A percentile compares a stretch with the other conserved stretches of the same genome.
Conservation (phyloP, 768 basidiomycete species). For the Phlebiopsis flavidoalba region DNA sequence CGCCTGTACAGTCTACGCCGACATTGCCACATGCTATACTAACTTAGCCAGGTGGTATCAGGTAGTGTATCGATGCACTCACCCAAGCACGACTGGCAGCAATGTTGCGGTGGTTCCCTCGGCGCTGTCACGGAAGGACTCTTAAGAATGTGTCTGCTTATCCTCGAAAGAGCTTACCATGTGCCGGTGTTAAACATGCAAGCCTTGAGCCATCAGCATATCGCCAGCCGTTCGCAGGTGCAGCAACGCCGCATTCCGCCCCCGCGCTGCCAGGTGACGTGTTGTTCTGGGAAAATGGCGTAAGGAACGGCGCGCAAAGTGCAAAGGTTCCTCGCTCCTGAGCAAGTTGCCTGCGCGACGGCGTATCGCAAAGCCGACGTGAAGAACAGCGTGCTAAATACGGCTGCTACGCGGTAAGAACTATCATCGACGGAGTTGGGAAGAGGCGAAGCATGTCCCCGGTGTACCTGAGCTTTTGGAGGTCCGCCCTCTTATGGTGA, state of each 20-base stretch:
- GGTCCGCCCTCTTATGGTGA: background rate
- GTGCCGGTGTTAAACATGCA: background rate
- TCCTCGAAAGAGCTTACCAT: background rate
- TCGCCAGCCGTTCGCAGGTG: background rate
- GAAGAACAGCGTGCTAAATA: background rate
- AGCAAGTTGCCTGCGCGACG: background rate
- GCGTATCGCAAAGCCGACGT: background rate
- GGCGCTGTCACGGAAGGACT: background rate
- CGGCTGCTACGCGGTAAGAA: background rate
- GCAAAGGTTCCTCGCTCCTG: conserved; percentile 5
- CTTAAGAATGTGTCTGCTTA: background rate
- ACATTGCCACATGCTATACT: background rate
- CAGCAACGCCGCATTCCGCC: conserved; percentile 1
- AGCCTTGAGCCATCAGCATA: conserved; percentile 2
- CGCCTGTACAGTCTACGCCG: conserved; percentile 6
- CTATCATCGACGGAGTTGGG: background rate
- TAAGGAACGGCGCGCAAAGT: conserved; percentile 5
- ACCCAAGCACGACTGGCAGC: background rate
- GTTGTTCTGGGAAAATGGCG: conserved; percentile 5
- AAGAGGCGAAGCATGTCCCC: background rate
- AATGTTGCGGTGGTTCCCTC: background rate
- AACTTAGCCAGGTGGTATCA: background rate
- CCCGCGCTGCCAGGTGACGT: background rate
- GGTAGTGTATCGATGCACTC: background rate
- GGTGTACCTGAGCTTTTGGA: background rate